phyloP scores from a whole-genome alignment of 1,284 basidiomycete species.

The Rugosomyces carneus region DNA sequence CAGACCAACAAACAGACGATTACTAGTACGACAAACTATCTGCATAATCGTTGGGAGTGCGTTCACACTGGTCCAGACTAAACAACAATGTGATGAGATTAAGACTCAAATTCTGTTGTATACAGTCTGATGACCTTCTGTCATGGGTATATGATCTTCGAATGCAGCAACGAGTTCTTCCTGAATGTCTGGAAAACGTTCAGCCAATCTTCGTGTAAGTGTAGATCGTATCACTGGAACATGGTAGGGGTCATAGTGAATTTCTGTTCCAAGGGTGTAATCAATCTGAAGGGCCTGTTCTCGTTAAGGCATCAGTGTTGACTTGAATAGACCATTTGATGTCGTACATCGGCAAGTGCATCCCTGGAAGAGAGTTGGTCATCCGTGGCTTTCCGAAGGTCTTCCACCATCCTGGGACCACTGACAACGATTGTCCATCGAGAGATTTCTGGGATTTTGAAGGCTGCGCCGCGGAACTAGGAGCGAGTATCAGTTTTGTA shows the following conservation, averaged over 20 bases:
- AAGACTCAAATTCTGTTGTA: not conserved
- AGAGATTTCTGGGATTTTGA: constrained; percentile 5
- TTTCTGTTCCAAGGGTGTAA: constrained; percentile 23
- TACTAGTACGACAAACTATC: constrained; percentile 28
- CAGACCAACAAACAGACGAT: constrained; percentile 34
- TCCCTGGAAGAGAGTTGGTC: constrained; percentile 8
- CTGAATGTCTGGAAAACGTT: not conserved
- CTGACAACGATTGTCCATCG: constrained; percentile 10
- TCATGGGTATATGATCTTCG: not conserved
- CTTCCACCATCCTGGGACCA: constrained; percentile 9
- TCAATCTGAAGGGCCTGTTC: constrained; percentile 21
- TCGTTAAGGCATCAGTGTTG: not conserved
- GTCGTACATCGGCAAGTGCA: constrained; percentile 6
- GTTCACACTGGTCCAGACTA: constrained; percentile 34
- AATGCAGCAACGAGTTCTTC: not conserved
- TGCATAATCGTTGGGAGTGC: constrained; percentile 26
- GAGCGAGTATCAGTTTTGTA: not conserved
- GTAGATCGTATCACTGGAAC: constrained; percentile 4
- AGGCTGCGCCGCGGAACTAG: constrained; percentile 16
- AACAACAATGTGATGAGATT: constrained; percentile 8
- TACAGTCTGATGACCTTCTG: not conserved
- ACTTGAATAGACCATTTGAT: not conserved
- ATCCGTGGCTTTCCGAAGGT: constrained; percentile 8
- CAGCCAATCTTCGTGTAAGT: not conserved
- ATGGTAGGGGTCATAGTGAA: constrained; percentile 25